Evolutionary conservation across 2,329 filamentous ascomycete genomes (phyloP).

Genomic region (Calonectria naviculata): DNA sequence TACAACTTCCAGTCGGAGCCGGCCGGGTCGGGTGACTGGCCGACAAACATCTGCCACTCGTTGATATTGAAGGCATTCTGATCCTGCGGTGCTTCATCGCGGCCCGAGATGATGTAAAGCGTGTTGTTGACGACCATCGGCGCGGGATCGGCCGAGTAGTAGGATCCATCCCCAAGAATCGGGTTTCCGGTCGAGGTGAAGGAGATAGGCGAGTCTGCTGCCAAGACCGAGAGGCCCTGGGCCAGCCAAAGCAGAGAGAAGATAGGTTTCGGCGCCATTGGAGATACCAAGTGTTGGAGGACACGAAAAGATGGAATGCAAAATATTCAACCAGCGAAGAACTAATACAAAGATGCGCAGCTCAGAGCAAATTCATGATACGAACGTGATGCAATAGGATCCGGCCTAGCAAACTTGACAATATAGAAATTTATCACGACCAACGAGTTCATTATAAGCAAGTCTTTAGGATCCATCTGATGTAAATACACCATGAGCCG

Average conservation of each 20-base stretch:
- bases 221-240: not conserved
- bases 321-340: not conserved
- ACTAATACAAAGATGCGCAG: not conserved
- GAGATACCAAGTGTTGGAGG: not conserved
- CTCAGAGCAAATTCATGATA: not conserved
- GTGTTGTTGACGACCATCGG: conserved; percentile 50
- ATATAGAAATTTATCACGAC: not conserved
- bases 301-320: not conserved
- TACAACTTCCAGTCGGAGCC: conserved; percentile 48
- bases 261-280: not conserved
- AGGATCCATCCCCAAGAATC: conserved; percentile 48
- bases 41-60: conserved; percentile 50
- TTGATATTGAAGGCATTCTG: conserved; percentile 49
- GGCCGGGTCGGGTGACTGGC: conserved; percentile 41
- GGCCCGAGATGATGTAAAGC: conserved; percentile 50
- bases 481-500: not conserved
- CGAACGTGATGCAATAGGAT: not conserved
- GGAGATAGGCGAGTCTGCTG: not conserved
- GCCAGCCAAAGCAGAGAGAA: not conserved
- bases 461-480: not conserved
- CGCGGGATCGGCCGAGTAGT: conserved; percentile 53
- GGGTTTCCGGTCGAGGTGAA: conserved; percentile 48
- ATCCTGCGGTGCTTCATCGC: conserved; percentile 43
- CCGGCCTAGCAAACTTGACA: not conserved
- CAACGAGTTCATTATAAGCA: not conserved